Evolutionary conservation across 2,329 filamentous ascomycete species (phyloP).

Genomic region (Paracamarosporium sp.): DNA sequence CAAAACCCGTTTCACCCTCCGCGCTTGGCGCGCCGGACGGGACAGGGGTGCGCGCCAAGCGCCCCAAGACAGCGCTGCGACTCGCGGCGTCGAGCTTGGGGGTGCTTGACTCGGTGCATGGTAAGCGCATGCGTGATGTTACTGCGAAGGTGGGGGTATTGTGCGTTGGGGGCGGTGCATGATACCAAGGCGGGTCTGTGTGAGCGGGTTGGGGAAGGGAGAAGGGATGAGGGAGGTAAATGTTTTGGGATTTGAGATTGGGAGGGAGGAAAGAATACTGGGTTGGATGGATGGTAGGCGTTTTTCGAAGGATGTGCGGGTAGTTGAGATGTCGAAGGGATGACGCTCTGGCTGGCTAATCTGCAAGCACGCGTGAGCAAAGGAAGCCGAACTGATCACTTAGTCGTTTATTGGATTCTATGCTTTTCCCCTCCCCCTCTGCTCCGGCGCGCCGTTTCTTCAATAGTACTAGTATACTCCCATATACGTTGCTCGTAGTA

Average conservation of each 20-base stretch:
- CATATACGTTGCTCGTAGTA: conserved; percentile 5
- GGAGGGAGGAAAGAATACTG: not conserved
- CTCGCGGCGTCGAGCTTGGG: not conserved
- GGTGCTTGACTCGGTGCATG: not conserved
- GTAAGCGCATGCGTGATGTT: no score
- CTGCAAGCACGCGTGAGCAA: conserved; percentile 1
- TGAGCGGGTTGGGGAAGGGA: not conserved
- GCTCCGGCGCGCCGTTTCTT: not conserved
- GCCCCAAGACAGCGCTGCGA: not conserved
- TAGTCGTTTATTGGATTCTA: conserved; percentile 17
- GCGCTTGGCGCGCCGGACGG: conserved; percentile 1
- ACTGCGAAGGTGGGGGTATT: not conserved
- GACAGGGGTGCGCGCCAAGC: not conserved
- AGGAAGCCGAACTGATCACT: conserved; percentile 9
- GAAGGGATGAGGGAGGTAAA: not conserved
- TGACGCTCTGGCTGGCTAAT: not conserved
- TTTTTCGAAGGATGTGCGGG: not conserved
- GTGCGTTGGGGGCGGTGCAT: not conserved
- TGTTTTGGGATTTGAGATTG: not conserved
- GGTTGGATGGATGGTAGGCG: not conserved
- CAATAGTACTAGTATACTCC: conserved; percentile 4
- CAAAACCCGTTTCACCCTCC: conserved; percentile 4
- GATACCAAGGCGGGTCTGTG: not conserved
- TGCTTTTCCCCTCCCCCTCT: conserved; percentile 2
- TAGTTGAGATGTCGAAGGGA: not conserved